Conservation (phyloP, 2,329 filamentous ascomycete genomes). For the Tolypocladium tropicale region DNA sequence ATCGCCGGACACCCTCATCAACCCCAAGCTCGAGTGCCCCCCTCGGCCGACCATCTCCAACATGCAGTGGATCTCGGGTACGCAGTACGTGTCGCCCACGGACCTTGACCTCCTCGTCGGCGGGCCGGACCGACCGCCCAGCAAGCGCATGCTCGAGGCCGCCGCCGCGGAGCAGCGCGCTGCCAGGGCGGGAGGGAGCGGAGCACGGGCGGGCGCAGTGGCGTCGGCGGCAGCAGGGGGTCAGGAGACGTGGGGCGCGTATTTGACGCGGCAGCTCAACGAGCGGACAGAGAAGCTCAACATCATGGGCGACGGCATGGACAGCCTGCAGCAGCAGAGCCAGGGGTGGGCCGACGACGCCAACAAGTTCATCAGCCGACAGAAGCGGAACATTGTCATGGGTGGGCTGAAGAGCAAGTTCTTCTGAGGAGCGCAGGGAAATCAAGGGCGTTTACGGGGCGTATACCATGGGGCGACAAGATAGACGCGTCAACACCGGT, state of each 20-base stretch:
- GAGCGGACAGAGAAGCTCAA: conserved; percentile 83
- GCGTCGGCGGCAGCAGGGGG: conserved; percentile 22
- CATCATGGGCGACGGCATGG: conserved; percentile 75
- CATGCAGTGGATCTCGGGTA: conserved; percentile 92
- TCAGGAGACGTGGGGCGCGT: conserved; percentile 63
- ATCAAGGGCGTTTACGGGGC: background rate
- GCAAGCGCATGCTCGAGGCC: conserved; percentile 78
- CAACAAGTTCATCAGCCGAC: conserved; percentile 72
- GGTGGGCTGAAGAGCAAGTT: conserved; percentile 57
- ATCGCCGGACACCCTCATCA: conserved; percentile 64
- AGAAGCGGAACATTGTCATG: conserved; percentile 77
- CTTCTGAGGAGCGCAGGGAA: conserved; percentile 13
- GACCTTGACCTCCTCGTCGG: conserved; percentile 90
- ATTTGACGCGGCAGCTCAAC: conserved; percentile 77
- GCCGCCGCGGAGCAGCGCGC: conserved; percentile 64
- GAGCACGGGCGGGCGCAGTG: conserved; percentile 15
- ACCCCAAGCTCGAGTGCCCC: conserved; percentile 63
- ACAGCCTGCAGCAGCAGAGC: conserved; percentile 70
- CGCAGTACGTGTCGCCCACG: conserved; percentile 75
- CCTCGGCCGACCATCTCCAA: conserved; percentile 88
- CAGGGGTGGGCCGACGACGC: conserved; percentile 81
- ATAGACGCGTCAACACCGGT: background rate
- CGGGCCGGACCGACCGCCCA: conserved; percentile 76
- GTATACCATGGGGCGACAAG: background rate
- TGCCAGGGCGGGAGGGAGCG: conserved; percentile 25